Percentiles rank a stretch among this genome's conserved stretches.
Conservation (phyloP, 768 basidiomycete genomes). For the Russula emetica region DNA sequence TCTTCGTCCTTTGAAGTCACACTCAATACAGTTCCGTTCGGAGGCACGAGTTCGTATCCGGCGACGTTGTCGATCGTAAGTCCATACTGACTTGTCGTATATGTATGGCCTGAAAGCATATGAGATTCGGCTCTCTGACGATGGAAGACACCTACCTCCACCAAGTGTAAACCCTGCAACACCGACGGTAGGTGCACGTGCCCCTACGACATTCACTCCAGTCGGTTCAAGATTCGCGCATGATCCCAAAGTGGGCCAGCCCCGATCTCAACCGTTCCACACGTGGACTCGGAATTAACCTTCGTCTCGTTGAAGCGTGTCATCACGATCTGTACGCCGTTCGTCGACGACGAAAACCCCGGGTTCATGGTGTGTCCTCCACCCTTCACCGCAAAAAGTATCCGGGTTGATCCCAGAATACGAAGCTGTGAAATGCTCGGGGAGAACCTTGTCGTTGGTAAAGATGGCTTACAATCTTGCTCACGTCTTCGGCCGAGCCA, state of each 20-base stretch:
- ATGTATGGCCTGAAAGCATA: conserved; percentile 32
- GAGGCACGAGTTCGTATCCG: conserved; percentile 32
- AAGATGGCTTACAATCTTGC: conserved; percentile 3
- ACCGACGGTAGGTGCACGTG: conserved; percentile 26
- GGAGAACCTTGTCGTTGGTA: conserved; percentile 4
- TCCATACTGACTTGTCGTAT: conserved; percentile 34
- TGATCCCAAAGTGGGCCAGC: conserved; percentile 30
- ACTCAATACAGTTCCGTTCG: neutral
- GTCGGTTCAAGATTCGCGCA: conserved; percentile 21
- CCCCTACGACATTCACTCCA: conserved; percentile 28
- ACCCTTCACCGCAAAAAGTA: conserved; percentile 25
- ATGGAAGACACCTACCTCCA: conserved; percentile 23
- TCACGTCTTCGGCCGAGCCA: neutral
- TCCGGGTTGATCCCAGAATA: conserved; percentile 8
- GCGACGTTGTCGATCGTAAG: conserved; percentile 37
- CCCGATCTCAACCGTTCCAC: conserved; percentile 20
- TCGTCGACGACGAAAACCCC: conserved; percentile 32
- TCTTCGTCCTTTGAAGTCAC: no score
- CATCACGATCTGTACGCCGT: conserved; percentile 31
- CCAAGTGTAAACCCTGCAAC: conserved; percentile 30
- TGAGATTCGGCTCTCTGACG: neutral
- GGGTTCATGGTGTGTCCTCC: conserved; percentile 29
- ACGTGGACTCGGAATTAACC: neutral
- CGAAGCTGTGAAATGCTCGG: neutral
- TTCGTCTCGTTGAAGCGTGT: conserved; percentile 20